phyloP scores from a whole-genome alignment of 2,329 filamentous ascomycete species.

The Botrytis fragariae region DNA sequence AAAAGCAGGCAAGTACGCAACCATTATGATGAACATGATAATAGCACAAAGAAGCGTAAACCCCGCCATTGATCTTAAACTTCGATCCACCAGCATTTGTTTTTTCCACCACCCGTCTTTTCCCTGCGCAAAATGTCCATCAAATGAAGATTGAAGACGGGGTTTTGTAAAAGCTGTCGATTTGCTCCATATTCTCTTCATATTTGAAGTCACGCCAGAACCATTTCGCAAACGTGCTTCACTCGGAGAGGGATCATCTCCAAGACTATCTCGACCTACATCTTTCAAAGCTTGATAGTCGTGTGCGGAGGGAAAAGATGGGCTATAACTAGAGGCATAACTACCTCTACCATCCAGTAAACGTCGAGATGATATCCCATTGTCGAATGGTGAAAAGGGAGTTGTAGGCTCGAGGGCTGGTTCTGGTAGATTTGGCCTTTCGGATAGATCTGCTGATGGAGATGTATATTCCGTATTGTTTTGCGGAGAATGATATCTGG shows the following conservation, averaged over 20 bases:
- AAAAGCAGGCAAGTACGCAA: conserved; percentile 25
- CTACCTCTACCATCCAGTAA: neutral
- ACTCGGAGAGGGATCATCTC: neutral
- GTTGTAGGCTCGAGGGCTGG: neutral
- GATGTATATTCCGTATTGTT: conserved; percentile 5
- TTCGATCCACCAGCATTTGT: conserved; percentile 30
- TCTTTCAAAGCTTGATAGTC: conserved; percentile 1
- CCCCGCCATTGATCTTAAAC: conserved; percentile 26
- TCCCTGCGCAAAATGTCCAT: conserved; percentile 29
- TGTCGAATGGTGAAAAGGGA: neutral
- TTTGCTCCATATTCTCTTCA: conserved; percentile 12
- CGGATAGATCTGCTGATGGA: conserved; percentile 6
- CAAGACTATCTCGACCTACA: neutral
- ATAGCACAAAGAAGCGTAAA: conserved; percentile 26
- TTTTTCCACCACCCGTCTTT: conserved; percentile 29
- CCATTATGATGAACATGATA: conserved; percentile 27
- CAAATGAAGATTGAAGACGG: conserved; percentile 19
- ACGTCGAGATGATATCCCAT: conserved; percentile 3
- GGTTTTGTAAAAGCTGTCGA: conserved; percentile 1
- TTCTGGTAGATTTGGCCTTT: neutral
- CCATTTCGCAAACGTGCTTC: neutral
- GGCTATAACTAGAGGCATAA: neutral
- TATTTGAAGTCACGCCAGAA: neutral
- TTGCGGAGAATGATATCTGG: neutral
- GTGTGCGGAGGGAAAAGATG: neutral